These are phyloP conservation scores for Teratosphaeria zuluensis DNA, from an alignment of 2,329 filamentous ascomycete species.

Conservation along the genomic window DNA sequence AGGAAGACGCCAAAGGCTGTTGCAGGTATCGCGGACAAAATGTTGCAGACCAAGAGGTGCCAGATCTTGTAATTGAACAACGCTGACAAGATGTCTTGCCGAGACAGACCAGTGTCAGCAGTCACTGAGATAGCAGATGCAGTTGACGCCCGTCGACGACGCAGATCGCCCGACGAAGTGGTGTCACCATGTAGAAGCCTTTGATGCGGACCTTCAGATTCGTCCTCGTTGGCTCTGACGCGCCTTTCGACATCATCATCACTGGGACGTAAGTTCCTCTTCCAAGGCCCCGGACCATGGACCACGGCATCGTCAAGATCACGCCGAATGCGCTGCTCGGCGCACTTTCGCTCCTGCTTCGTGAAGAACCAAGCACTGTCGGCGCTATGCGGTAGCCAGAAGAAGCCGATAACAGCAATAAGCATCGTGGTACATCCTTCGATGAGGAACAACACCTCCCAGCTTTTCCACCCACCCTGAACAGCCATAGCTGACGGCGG, in stretches of 20 bases:
- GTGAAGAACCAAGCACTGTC: constrained; percentile 45
- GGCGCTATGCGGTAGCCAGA: constrained; percentile 41
- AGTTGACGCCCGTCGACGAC: constrained; percentile 7
- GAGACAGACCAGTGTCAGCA: constrained; percentile 34
- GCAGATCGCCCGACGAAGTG: constrained; percentile 5
- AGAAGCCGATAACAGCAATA: constrained; percentile 38
- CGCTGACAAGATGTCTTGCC: constrained; percentile 42
- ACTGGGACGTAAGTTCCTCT: not conserved
- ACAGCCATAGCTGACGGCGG: not conserved
- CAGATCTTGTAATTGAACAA: constrained; percentile 50
- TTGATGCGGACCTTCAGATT: constrained; percentile 11
- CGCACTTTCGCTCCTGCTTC: constrained; percentile 35
- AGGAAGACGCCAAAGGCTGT: constrained; percentile 55
- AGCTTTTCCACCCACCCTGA: constrained; percentile 32
- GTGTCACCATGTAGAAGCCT: constrained; percentile 11
- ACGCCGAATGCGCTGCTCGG: constrained; percentile 34
- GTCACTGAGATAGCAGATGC: constrained; percentile 24
- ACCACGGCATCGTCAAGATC: constrained; percentile 13
- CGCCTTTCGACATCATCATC: not conserved
- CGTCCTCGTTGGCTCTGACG: constrained; percentile 14
- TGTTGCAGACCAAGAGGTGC: constrained; percentile 52
- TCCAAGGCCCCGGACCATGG: not conserved
- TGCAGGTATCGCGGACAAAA: constrained; percentile 49
- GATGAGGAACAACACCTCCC: constrained; percentile 43
- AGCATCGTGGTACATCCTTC: constrained; percentile 40